Evolutionary conservation across 2,329 filamentous ascomycete genomes (phyloP).

Genomic region (Penicillium sp.): DNA sequence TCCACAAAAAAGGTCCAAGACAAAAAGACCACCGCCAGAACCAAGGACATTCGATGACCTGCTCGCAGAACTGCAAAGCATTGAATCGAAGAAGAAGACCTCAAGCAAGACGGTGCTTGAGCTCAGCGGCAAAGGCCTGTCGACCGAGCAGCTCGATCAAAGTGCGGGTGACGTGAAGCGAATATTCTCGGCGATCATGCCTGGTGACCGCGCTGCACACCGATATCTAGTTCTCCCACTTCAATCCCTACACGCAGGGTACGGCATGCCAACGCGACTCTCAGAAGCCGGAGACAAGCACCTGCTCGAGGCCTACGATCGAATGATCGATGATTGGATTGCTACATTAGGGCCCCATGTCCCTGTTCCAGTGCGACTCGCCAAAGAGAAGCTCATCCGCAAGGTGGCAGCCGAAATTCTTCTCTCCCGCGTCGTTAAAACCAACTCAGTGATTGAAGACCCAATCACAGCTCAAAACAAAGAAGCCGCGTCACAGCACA

Average conservation of each 20-base stretch:
- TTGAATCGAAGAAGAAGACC: slow-evolving; percentile 4
- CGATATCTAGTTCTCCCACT: slow-evolving; percentile 25
- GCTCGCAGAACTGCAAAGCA: slow-evolving; percentile 21
- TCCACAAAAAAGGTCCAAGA: not conserved
- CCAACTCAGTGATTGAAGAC: not conserved
- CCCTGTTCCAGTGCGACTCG: slow-evolving; percentile 38
- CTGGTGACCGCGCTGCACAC: slow-evolving; percentile 6
- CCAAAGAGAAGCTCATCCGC: slow-evolving; percentile 42
- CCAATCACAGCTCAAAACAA: not conserved
- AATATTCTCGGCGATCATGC: slow-evolving; percentile 24
- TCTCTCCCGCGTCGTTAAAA: slow-evolving; percentile 33
- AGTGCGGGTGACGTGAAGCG: slow-evolving; percentile 31
- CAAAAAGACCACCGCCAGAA: slow-evolving; percentile 4
- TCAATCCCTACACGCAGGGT: slow-evolving; percentile 14
- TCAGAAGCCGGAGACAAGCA: slow-evolving; percentile 14
- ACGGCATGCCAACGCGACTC: slow-evolving; percentile 8
- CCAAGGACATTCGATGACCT: slow-evolving; percentile 24
- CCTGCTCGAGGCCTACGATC: slow-evolving; percentile 37
- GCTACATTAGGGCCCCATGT: slow-evolving; percentile 34
- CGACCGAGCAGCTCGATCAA: slow-evolving; percentile 41
- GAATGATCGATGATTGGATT: slow-evolving; percentile 40
- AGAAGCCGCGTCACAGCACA: slow-evolving; percentile 2
- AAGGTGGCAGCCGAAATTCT: slow-evolving; percentile 39
- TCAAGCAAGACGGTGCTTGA: slow-evolving; percentile 39
- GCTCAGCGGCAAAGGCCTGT: slow-evolving; percentile 25